phyloP scores from a whole-genome alignment of 164 flowering plant species.

The Hamamelis virginiana region DNA sequence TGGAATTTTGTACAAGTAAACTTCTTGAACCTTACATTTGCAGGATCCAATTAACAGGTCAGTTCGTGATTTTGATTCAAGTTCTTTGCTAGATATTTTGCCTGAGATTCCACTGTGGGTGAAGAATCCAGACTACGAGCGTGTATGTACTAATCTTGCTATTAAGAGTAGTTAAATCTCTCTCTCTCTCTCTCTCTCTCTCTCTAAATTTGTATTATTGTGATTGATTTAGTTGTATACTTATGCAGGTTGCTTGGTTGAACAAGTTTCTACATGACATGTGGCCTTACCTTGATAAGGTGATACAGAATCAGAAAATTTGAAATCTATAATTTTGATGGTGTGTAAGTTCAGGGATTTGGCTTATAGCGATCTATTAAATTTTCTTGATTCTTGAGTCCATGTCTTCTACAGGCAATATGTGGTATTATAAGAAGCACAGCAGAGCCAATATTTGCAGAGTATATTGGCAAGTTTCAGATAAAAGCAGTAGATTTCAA shows the following conservation, averaged over 20 bases:
- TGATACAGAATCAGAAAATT: background rate
- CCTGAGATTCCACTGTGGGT: background rate
- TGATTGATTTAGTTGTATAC: background rate
- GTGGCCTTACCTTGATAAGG: constrained; percentile 83
- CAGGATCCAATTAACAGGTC: constrained; percentile 32
- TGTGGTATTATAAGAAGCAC: constrained; percentile 49
- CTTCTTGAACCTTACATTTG: background rate
- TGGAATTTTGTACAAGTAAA: background rate
- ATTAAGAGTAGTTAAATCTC: background rate
- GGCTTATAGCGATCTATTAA: background rate
- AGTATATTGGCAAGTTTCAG: constrained; percentile 59
- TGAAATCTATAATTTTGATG: background rate
- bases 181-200: background rate
- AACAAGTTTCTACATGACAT: constrained; percentile 50
- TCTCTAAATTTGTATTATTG: background rate
- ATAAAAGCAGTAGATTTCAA: constrained; percentile 59
- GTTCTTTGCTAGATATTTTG: background rate
- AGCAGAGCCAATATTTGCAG: constrained; percentile 44
- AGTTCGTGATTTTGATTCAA: constrained; percentile 28
- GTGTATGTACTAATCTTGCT: background rate
- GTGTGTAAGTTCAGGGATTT: background rate
- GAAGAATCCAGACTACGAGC: background rate
- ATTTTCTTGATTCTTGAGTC: too few species aligned
- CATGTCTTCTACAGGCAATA: constrained; percentile 42
- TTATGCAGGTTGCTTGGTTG: constrained; percentile 71